A percentile compares a stretch with the other conserved stretches of the same genome.
Evolutionary conservation across 2,329 filamentous ascomycete genomes (phyloP).

Genomic region (Ceratocystis smalleyi): DNA sequence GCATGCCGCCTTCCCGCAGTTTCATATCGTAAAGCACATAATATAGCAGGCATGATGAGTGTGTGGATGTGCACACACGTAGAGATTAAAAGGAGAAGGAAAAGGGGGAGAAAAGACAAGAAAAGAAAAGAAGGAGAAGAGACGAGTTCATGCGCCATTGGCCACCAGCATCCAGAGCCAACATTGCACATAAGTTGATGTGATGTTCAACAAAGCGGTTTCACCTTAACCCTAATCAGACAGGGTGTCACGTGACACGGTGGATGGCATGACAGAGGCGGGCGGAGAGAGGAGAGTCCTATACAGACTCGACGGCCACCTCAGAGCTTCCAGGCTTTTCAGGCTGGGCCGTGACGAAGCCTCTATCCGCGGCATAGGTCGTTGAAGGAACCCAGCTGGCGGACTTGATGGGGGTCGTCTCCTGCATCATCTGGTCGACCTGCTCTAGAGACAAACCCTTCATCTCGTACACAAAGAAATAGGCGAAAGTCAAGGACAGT

Average conservation of each 20-base stretch:
- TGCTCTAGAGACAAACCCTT: slow-evolving; percentile 66
- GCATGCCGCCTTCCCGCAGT: background rate
- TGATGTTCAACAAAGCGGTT: background rate
- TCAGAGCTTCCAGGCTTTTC: slow-evolving; percentile 9
- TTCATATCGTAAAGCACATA: background rate
- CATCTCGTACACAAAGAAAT: slow-evolving; percentile 60
- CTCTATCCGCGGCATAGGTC: slow-evolving; percentile 44
- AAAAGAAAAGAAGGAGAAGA: background rate
- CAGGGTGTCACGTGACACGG: background rate
- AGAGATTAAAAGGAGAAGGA: background rate
- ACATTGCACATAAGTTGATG: background rate
- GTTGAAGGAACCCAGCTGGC: slow-evolving; percentile 57
- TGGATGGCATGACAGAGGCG: too few species aligned
- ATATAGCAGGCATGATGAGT: background rate
- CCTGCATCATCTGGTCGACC: slow-evolving; percentile 78
- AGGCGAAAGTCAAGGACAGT: slow-evolving; percentile 45
- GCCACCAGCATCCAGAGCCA: background rate
- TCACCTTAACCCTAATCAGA: background rate
- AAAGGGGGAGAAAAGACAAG: background rate
- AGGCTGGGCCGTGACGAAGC: slow-evolving; percentile 5
- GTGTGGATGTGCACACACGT: background rate
- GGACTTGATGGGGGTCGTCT: slow-evolving; percentile 62
- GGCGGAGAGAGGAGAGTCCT: background rate
- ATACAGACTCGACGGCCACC: background rate
- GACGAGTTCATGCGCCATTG: background rate